Conservation (phyloP, 257 asterid genomes). For the Nicotiana knightiana region DNA sequence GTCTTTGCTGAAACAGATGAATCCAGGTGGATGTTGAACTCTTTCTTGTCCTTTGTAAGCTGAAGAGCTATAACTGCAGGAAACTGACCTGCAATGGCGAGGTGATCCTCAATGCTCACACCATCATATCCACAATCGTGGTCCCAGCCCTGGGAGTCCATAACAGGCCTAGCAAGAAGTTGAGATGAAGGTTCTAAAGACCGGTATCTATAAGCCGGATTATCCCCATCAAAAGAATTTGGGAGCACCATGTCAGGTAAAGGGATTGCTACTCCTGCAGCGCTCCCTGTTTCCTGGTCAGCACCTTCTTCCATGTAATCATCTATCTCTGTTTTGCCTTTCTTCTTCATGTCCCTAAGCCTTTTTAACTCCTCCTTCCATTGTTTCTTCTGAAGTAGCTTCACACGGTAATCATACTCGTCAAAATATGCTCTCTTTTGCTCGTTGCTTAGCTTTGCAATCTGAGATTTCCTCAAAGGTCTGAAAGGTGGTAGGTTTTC, state of each 20-base stretch:
- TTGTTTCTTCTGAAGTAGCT: slow-evolving; percentile 89
- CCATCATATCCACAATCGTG: slow-evolving; percentile 39
- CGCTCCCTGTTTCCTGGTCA: slow-evolving; percentile 52
- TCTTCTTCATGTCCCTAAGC: slow-evolving; percentile 57
- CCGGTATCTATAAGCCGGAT: slow-evolving; percentile 76
- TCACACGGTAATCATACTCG: slow-evolving; percentile 90
- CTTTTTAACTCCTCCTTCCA: slow-evolving; percentile 84
- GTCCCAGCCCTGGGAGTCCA: slow-evolving; percentile 38
- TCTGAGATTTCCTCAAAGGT: slow-evolving; percentile 72
- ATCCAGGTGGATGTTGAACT: slow-evolving; percentile 24
- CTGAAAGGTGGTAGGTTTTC: slow-evolving; percentile 93
- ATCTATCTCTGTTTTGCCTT: slow-evolving; percentile 54
- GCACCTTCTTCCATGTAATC: slow-evolving; percentile 16
- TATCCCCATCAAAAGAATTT: slow-evolving; percentile 73
- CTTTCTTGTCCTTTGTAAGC: slow-evolving; percentile 32
- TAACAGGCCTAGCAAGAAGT: slow-evolving; percentile 24
- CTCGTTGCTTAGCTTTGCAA: slow-evolving; percentile 61
- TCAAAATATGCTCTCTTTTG: slow-evolving; percentile 86
- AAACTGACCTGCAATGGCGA: slow-evolving; percentile 18
- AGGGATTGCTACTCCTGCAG: slow-evolving; percentile 82
- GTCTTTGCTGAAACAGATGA: slow-evolving; percentile 31
- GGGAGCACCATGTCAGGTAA: slow-evolving; percentile 95
- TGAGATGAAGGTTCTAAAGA: slow-evolving; percentile 33
- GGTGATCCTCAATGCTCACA: slow-evolving; percentile 25
- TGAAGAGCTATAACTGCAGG: slow-evolving; percentile 31